phyloP scores from a whole-genome alignment of 2,329 filamentous ascomycete species.

The Alternaria infectoria region DNA sequence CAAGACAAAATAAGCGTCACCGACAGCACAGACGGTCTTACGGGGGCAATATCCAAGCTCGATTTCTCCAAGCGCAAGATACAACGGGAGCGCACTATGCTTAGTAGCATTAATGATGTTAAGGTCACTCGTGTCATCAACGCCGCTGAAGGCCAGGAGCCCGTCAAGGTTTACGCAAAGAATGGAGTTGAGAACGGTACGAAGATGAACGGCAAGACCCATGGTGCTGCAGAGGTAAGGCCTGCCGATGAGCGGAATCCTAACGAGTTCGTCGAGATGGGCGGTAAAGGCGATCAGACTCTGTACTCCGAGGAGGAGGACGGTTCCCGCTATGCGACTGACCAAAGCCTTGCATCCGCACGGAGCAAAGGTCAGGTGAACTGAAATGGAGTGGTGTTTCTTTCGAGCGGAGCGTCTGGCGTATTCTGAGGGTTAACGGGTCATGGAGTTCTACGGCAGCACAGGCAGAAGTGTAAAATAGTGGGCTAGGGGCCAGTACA shows the following conservation, averaged over 20 bases:
- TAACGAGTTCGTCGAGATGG: slow-evolving; percentile 81
- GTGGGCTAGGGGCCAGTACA: slow-evolving; percentile 4
- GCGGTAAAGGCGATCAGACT: slow-evolving; percentile 82
- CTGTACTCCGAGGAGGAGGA: slow-evolving; percentile 71
- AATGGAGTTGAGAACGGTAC: slow-evolving; percentile 35
- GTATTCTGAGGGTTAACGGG: slow-evolving; percentile 16
- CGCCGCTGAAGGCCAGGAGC: slow-evolving; percentile 58
- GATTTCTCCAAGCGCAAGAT: slow-evolving; percentile 85
- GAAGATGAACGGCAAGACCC: slow-evolving; percentile 17
- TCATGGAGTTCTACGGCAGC: slow-evolving; percentile 14
- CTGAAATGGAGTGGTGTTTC: neutral
- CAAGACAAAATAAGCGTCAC: slow-evolving; percentile 62
- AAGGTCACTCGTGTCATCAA: slow-evolving; percentile 65
- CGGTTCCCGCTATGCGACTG: slow-evolving; percentile 46
- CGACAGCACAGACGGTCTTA: slow-evolving; percentile 91
- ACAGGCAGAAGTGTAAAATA: slow-evolving; percentile 18
- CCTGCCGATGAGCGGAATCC: slow-evolving; percentile 73
- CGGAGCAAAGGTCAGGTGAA: slow-evolving; percentile 4
- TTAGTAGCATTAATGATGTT: slow-evolving; percentile 82
- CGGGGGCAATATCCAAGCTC: slow-evolving; percentile 80
- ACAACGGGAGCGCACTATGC: slow-evolving; percentile 80
- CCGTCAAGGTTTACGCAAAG: slow-evolving; percentile 50
- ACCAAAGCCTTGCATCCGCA: slow-evolving; percentile 19
- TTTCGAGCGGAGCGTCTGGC: slow-evolving; percentile 6
- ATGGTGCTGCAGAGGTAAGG: slow-evolving; percentile 60